Conservation (phyloP, 2,329 filamentous ascomycete genomes). For the Penicillium sp. region DNA sequence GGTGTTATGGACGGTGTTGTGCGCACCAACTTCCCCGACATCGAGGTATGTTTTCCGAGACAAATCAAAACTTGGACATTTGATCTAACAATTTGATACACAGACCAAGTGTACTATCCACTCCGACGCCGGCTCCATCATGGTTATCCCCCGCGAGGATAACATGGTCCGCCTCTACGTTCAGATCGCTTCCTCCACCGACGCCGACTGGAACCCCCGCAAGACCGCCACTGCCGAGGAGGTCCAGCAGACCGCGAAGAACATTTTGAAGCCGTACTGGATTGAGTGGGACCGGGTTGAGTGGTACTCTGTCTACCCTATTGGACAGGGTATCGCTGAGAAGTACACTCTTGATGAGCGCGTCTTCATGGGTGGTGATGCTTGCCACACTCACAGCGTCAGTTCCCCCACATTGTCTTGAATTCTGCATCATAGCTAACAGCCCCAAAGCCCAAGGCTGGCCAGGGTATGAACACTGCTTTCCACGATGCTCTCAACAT, state of each 20-base stretch:
- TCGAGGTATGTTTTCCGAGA: conserved; percentile 49
- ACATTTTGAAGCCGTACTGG: conserved; percentile 61
- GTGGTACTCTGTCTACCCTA: conserved; percentile 68
- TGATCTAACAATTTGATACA: conserved; percentile 1
- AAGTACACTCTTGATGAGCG: conserved; percentile 65
- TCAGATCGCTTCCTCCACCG: conserved; percentile 64
- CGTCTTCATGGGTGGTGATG: conserved; percentile 67
- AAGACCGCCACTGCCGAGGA: conserved; percentile 62
- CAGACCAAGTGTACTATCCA: conserved; percentile 70
- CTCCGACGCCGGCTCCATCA: conserved; percentile 64
- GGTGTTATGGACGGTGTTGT: conserved; percentile 69
- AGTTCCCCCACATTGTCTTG: not conserved
- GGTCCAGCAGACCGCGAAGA: conserved; percentile 59
- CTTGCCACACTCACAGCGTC: conserved; percentile 62
- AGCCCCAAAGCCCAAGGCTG: conserved; percentile 55
- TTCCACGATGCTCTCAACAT: conserved; percentile 75
- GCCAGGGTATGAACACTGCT: conserved; percentile 65
- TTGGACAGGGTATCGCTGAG: conserved; percentile 67
- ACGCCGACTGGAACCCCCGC: conserved; percentile 62
- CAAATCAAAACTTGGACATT: not conserved
- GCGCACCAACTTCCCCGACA: conserved; percentile 64
- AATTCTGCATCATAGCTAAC: not conserved
- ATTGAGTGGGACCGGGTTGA: conserved; percentile 66
- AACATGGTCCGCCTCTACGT: conserved; percentile 54
- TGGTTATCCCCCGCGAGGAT: conserved; percentile 59